These are phyloP conservation scores for Wickerhamiella sergipiensis DNA, from an alignment of 805 yeast species.

Conservation along the genomic window DNA sequence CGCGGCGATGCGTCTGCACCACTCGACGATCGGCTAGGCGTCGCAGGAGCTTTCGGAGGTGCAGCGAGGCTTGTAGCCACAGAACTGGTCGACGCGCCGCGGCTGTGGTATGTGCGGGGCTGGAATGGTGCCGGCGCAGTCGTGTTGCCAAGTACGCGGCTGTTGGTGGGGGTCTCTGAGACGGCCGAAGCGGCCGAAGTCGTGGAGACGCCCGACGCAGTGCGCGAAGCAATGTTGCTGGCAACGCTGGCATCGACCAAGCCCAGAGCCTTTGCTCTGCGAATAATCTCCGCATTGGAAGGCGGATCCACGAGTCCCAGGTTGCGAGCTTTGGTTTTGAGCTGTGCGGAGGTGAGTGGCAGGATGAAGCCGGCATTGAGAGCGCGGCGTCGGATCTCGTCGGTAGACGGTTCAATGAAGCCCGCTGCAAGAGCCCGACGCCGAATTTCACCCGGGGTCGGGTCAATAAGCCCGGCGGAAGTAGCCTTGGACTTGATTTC, in stretches of 20 bases:
- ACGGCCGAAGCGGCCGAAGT: neutral
- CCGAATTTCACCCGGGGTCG: conserved; percentile 4
- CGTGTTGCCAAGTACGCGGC: neutral
- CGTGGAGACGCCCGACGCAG: neutral
- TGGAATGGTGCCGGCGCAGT: neutral
- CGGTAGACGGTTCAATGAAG: conserved; percentile 9
- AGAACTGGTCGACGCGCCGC: neutral
- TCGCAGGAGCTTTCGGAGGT: neutral
- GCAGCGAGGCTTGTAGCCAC: neutral
- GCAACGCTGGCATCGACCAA: neutral
- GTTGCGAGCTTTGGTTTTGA: conserved; percentile 1
- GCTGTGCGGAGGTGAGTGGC: conserved; percentile 1
- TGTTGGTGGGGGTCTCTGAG: neutral
- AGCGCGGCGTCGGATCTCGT: conserved; percentile 5
- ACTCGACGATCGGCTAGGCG: conserved; percentile 4
- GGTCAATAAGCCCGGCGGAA: conserved; percentile 14
- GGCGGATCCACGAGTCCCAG: conserved; percentile 9
- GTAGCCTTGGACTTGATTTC: conserved; percentile 16
- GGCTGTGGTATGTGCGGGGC: neutral
- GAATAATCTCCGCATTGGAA: conserved; percentile 1
- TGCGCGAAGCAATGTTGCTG: neutral
- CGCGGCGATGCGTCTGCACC: neutral
- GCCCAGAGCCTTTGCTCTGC: conserved; percentile 17
- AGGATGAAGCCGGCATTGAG: conserved; percentile 14
- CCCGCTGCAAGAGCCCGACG: conserved; percentile 11